phyloP scores from a whole-genome alignment of 345 rosid species.

The Populus tremula region DNA sequence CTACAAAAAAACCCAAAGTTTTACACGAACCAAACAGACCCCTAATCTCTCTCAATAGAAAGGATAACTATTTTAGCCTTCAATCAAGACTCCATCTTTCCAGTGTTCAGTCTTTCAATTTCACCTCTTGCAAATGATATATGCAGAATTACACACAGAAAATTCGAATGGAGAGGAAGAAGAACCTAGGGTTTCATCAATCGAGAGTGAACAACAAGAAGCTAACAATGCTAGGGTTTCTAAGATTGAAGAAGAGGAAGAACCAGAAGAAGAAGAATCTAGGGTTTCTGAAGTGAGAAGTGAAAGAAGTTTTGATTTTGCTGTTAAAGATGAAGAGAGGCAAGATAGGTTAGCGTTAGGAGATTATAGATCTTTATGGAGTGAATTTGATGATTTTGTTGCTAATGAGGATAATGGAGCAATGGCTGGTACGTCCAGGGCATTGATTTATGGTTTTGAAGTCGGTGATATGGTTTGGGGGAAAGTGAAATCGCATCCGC shows the following conservation, averaged over 20 bases:
- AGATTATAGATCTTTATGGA: constrained; percentile 55
- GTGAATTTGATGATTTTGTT: constrained; percentile 88
- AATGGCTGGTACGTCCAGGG: constrained; percentile 59
- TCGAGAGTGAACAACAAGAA: neutral
- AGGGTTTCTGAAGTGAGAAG: neutral
- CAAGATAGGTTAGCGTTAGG: constrained; percentile 8
- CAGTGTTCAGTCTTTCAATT: constrained; percentile 19
- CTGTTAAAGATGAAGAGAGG: neutral
- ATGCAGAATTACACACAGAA: neutral
- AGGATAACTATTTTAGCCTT: neutral
- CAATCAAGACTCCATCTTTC: neutral
- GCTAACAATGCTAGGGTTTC: neutral
- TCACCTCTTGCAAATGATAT: neutral
- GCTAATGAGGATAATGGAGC: constrained; percentile 66
- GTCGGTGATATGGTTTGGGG: constrained; percentile 99
- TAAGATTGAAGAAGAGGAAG: neutral
- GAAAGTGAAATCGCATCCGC: constrained; percentile 96
- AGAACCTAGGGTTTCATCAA: neutral
- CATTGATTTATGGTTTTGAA: constrained; percentile 73
- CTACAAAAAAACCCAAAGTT: neutral
- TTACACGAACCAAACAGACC: neutral
- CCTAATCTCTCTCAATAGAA: neutral
- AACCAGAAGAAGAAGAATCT: neutral
- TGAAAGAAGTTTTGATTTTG: neutral
- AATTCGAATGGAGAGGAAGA: constrained; percentile 2